Base-by-base conservation (phyloP, 495 filamentous ascomycete genomes). In the Xylaria scruposa region DNA sequence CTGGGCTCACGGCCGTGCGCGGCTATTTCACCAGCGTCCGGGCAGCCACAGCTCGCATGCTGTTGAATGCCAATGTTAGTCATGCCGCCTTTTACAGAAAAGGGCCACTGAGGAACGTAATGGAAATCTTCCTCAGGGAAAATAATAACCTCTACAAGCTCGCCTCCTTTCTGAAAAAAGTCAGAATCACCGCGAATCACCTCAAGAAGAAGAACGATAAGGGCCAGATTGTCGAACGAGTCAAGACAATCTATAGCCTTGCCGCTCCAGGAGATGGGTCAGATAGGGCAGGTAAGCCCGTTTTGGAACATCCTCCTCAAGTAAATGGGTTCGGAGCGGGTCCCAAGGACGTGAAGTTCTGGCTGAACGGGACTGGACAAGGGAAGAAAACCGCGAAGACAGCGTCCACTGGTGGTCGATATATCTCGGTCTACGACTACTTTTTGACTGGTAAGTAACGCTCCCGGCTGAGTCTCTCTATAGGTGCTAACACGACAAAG, bases 11-110 rank as follows among this genome's bases (percentile, higher is more conserved):
- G 31, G 87, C 84, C 0, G 73, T 88, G 0, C 82, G 88, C 64
- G 88, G 89, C 1, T 90, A 81, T 71, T 89, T 88, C 75, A 76
- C 84, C 31, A 90, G 87, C 78, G 84, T 87, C n/a, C 85, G 88
- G 40, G 79, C 84, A 4, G 87, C 86, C 7, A 89, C 88, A 15
- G 82, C 82, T 17, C 83, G 88, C 17, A 66, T 88, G 8, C 74
- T 89, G 6, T 75, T 88, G 21, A 90, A 90, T 61, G 85, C 88
- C 2, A 77, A 82, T 46, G 74, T 81, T 6, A 74, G 70, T 10
- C 76, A 81, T 60, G 69, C 59, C 10, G 73, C 72, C 33, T 82
- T 81, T 60, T 68, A 77, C 21, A 19, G 17, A 1, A 6, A 40
- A 3, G 68, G 19, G 8, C 7, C 17, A 4, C 40, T 74, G 31